These are phyloP conservation scores for Ceratocystis huliohia DNA, from an alignment of 2,329 filamentous ascomycete species.

Conservation along the genomic window DNA sequence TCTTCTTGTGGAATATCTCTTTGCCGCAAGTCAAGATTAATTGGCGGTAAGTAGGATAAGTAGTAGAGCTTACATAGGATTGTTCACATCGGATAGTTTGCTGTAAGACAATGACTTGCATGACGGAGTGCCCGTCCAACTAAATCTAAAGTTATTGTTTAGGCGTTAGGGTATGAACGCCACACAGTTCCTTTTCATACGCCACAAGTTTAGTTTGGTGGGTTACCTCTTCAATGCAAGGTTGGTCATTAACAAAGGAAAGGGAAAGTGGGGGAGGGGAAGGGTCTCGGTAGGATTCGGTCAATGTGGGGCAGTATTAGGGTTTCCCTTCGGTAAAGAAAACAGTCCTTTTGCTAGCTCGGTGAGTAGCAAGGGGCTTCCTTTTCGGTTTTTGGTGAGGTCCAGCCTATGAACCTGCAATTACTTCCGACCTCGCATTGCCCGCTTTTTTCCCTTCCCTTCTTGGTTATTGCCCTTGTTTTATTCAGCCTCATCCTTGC, in stretches of 20 bases:
- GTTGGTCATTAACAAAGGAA: neutral
- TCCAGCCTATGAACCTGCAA: neutral
- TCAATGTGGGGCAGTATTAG: neutral
- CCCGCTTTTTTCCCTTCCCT: neutral
- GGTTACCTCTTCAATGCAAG: neutral
- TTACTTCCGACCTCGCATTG: neutral
- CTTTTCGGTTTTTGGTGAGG: too few relatives aligned
- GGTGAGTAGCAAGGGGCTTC: neutral
- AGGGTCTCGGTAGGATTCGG: neutral
- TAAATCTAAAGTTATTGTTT: neutral
- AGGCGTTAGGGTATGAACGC: neutral
- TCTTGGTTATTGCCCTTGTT: neutral
- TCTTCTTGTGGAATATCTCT: neutral
- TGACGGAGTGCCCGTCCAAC: neutral
- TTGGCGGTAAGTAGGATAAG: neutral
- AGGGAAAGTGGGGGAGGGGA: neutral
- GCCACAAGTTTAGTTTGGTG: neutral
- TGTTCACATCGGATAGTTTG: neutral
- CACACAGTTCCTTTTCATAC: neutral
- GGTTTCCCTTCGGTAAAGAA: neutral
- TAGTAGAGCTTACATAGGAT: neutral
- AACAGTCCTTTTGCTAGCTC: neutral
- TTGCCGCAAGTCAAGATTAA: too few relatives aligned
- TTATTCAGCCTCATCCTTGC: neutral
- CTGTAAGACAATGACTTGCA: neutral